Percentiles rank a stretch among this genome's conserved stretches.
phyloP scores from a whole-genome alignment of 2,329 filamentous ascomycete species.

The Pseudopyricularia javanii region DNA sequence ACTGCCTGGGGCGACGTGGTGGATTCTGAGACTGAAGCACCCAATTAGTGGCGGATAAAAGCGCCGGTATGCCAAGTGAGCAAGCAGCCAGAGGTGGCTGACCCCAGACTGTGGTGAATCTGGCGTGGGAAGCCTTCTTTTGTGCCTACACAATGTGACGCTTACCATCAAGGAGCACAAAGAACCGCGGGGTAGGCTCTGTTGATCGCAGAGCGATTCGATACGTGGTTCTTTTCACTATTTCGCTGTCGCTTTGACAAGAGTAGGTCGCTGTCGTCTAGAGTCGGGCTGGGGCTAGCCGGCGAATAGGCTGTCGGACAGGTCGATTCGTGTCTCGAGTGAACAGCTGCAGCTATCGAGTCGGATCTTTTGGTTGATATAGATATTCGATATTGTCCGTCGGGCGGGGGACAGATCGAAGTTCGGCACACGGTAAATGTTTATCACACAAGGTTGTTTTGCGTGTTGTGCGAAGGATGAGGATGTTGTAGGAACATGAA shows the following conservation, averaged over 20 bases:
- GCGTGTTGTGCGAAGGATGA: no score
- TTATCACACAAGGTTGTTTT: no score
- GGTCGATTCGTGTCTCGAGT: no score
- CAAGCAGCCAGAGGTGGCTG: not conserved
- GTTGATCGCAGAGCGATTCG: not conserved
- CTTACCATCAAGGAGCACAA: constrained; percentile 4
- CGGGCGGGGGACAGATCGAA: no score
- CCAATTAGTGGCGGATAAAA: not conserved
- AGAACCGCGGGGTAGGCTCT: not conserved
- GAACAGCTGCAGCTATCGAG: no score
- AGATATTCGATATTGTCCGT: no score
- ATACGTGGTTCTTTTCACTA: not conserved
- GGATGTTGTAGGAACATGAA: no score
- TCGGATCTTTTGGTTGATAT: no score
- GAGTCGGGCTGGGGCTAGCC: no score
- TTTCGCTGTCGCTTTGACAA: not conserved
- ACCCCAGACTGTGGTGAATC: not conserved
- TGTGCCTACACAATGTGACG: not conserved
- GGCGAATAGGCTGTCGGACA: no score
- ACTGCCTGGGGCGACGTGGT: constrained; percentile 11
- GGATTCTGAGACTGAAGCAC: constrained; percentile 16
- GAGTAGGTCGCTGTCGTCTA: not conserved
- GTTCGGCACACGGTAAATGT: no score
- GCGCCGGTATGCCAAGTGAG: not conserved
- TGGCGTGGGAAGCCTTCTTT: not conserved